Evolutionary conservation across 1,284 basidiomycete genomes (phyloP).

Genomic region (Sphaerobolus stellatus): DNA sequence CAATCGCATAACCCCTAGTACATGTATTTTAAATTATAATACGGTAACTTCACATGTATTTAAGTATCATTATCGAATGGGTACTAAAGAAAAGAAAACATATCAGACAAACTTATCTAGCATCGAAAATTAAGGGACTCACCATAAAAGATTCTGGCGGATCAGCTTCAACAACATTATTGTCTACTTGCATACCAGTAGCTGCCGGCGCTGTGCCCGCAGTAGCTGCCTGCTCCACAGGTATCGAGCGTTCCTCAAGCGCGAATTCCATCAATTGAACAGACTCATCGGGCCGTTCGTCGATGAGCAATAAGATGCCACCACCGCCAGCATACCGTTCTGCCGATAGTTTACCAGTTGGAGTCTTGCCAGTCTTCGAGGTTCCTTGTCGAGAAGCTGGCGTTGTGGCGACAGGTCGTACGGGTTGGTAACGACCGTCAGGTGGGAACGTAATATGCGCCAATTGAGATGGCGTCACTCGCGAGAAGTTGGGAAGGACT

Average conservation of each 20-base stretch:
- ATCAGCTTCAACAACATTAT: constrained; percentile 72
- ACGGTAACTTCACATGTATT: neutral
- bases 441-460: constrained; percentile 80
- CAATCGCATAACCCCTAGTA: no score
- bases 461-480: constrained; percentile 90
- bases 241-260: constrained; percentile 33
- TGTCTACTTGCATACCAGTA: constrained; percentile 64
- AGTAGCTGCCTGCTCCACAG: constrained; percentile 30
- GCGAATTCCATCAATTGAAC: constrained; percentile 76
- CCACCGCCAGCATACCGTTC: constrained; percentile 75
- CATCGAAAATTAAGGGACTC: constrained; percentile 25
- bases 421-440: constrained; percentile 84
- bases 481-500: constrained; percentile 83
- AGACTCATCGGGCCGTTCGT: constrained; percentile 63
- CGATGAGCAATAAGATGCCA: constrained; percentile 78
- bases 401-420: constrained; percentile 73
- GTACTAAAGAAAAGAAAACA: constrained; percentile 42
- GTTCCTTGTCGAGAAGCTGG: constrained; percentile 25
- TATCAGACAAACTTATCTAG: constrained; percentile 16
- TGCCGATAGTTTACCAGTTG: constrained; percentile 21
- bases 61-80: constrained; percentile 59
- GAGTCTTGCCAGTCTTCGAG: constrained; percentile 34
- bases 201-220: constrained; percentile 28
- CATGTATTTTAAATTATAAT: neutral
- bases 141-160: constrained; percentile 81